A percentile compares a stretch with the other conserved stretches of the same genome.
Conservation (phyloP, 129 eudicot species). For the Pulicaria dysenterica region DNA sequence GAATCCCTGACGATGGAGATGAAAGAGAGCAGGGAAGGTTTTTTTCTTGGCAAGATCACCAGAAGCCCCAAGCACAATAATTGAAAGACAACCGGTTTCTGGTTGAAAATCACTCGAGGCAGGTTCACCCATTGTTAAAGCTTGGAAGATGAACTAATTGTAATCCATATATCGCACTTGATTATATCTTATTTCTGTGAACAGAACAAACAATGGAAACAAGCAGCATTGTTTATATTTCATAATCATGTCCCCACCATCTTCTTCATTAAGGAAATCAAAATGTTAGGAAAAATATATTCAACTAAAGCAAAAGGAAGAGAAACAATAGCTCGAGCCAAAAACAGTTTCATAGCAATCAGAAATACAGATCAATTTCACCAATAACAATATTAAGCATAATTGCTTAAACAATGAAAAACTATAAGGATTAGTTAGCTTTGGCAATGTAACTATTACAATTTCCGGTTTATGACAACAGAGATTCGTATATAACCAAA, state of each 20-base stretch:
- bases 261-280: too few relatives aligned
- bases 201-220: not conserved
- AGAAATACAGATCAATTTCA: slow-evolving; percentile 10
- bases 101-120: slow-evolving; percentile 17
- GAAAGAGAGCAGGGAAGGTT: slow-evolving; percentile 90
- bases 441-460: not conserved
- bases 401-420: not conserved
- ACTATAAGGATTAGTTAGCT: slow-evolving; percentile 9
- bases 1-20: slow-evolving; percentile 65
- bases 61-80: slow-evolving; percentile 89
- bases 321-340: not conserved
- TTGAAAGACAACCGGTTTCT: slow-evolving; percentile 68
- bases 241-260: too few relatives aligned
- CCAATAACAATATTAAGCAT: not conserved
- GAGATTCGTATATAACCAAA: not conserved
- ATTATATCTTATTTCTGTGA: slow-evolving; percentile 14
- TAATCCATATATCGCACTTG: not conserved
- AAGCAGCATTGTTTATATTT: too few relatives aligned
- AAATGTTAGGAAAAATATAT: too few relatives aligned
- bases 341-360: not conserved
- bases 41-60: slow-evolving; percentile 98
- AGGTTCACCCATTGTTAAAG: slow-evolving; percentile 12
- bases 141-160: slow-evolving; percentile 6
- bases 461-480: not conserved
- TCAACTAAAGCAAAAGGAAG: too few relatives aligned